These are phyloP conservation scores for Dactylellina drechsleri DNA, from an alignment of 2,329 filamentous ascomycete species.

Conservation along the genomic window DNA sequence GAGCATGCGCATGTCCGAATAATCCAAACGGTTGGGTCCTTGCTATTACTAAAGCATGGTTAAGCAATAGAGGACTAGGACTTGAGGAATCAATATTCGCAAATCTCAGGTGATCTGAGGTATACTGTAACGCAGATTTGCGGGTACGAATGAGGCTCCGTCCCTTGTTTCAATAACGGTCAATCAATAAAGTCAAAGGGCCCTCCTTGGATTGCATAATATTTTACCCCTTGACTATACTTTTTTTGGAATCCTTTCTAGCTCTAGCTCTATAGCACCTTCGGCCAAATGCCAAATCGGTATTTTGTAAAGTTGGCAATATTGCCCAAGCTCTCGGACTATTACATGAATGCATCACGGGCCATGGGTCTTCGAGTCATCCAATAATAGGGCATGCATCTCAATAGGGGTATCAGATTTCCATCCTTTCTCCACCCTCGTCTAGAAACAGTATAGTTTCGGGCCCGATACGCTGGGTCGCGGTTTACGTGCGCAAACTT, in stretches of 20 bases:
- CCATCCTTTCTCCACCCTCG: constrained; percentile 33
- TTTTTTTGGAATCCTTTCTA: too few species aligned
- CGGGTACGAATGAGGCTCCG: constrained; percentile 42
- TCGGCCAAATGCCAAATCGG: constrained; percentile 39
- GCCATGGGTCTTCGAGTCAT: constrained; percentile 34
- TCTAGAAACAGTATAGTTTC: constrained; percentile 44
- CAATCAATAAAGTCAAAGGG: constrained; percentile 17
- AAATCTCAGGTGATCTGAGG: background rate
- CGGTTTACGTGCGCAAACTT: background rate
- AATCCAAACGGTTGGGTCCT: too few species aligned
- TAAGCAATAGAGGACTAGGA: constrained; percentile 16
- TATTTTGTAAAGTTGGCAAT: constrained; percentile 9
- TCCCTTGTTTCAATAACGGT: constrained; percentile 10
- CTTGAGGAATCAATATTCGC: constrained; percentile 24
- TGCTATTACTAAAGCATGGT: too few species aligned
- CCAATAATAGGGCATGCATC: constrained; percentile 34
- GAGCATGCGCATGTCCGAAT: too few species aligned
- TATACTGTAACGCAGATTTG: constrained; percentile 11
- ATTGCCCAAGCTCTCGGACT: background rate
- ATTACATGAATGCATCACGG: background rate
- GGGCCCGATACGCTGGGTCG: constrained; percentile 41
- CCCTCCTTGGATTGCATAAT: constrained; percentile 17
- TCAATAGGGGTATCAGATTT: constrained; percentile 33
- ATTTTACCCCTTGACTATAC: too few species aligned
- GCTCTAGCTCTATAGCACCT: background rate